Evolutionary conservation across 495 filamentous ascomycete species (phyloP), one percentile per base, ranked within the genome.

Genomic region (Daldinia vernicosa): DNA sequence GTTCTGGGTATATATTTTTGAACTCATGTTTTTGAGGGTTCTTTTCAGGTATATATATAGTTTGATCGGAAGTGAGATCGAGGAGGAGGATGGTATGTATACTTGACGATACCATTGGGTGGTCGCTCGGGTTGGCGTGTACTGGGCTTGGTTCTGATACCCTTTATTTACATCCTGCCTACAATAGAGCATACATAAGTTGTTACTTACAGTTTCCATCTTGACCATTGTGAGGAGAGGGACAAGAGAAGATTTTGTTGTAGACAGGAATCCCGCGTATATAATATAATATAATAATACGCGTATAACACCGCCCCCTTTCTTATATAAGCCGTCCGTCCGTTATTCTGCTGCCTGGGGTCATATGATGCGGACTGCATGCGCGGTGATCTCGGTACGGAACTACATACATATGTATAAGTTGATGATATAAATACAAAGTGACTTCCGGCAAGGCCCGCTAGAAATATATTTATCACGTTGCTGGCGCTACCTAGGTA

Each of bases 91-190:
- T 9, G 8, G 14, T 47, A 24, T 12, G 14, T 47, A 24, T 12
- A 6, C 19, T 47, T 45, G 19, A 22, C 19, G 19, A 24, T 47
- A 24, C 39, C 19, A 19, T 24, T 22, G 8, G 2, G 19, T 47
- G n/a, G 43, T 47, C 9, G 43, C 19, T 12, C 17, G 43, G 19
- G 43, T 53, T 51, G 45, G 45, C 45, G n/a, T 24, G 50, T 53
- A 30, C 7, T 53, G 24, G 50, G 26, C 50, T 53, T 53, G 26
- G 27, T 53, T 53, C 15, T 53, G 50, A 53, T 53, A 53, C 50
- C 50, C 50, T 30, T 53, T 53, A 53, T 53, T 53, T 53, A 7
- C 12, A 27, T 53, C 14, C 26, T 28, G 17, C 14, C 26, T 28
- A 30, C 7, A 30, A 8, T 30, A 53, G 12, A 28, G 50, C 27